Base-by-base conservation (phyloP, 305 asterid genomes). In the Fraxinus dipetala region DNA sequence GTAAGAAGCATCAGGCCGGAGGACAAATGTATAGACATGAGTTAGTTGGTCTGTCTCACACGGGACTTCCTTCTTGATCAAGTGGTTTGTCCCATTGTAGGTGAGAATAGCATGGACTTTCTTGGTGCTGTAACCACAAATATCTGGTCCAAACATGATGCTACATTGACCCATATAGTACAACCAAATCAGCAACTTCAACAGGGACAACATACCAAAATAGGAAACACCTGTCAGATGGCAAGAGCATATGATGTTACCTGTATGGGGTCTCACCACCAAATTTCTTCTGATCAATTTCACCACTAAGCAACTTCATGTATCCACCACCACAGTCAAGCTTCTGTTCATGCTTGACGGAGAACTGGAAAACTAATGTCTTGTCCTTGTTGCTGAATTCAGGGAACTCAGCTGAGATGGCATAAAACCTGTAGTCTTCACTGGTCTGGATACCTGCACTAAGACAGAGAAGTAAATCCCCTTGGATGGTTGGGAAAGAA, bases 91-190 rank as follows among this genome's bases (percentile, higher is more conserved):
- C 24, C 63, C 97, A 6, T 92, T 94, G 84, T 92, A 83, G 16
- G 93, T 92, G 74, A 96, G 94, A 86, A 96, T 96, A 34, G 97
- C 98, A 82, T 96, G 99, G 78, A 96, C 98, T 84, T 94, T 94
- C 84, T 96, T 96, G 87, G 98, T 94, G 77, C 86, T 83, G 86
- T 93, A 92, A 78, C 99, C 98, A 87, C 98, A 96, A 85, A 96
- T 96, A 81, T 96, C 98, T 40, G 99, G 99, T 83, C 99, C 99
- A 90, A 96, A 96, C 98, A 96, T 96, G 88, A 96, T 96, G 82
- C 98, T 94, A 97, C 88, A 89, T 34, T 69, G n/a, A 81, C 78
- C 79, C 67, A 83, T 36, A 81, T 5, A 4, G 13, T 1, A 38
- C 30, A 63, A 77, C 35, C 24, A 59, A 43, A 75, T 87, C 85